Evolutionary conservation across 331 rosid species (phyloP).

Genomic region (Erythrophleum ivorense): DNA sequence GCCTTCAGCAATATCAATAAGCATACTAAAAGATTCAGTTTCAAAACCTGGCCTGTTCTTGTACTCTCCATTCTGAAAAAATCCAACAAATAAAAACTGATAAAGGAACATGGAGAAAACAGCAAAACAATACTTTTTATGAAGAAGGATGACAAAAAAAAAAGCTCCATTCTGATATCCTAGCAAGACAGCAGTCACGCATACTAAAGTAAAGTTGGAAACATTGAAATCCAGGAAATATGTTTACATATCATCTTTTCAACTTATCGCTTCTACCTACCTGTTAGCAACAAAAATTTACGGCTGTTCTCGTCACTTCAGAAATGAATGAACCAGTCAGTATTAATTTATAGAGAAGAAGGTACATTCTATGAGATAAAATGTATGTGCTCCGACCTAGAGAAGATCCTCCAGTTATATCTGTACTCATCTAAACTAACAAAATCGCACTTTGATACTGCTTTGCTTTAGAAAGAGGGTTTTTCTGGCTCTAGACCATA

Average conservation of each 20-base stretch:
- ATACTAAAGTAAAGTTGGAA: conserved; percentile 2
- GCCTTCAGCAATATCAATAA: conserved; percentile 49
- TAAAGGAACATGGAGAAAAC: background rate
- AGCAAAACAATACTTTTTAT: background rate
- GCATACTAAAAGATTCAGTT: conserved; percentile 49
- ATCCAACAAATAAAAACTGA: conserved; percentile 19
- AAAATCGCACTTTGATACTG: background rate
- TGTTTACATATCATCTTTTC: background rate
- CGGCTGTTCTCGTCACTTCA: conserved; percentile 5
- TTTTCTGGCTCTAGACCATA: background rate
- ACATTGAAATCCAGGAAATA: background rate
- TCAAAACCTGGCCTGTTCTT: conserved; percentile 50
- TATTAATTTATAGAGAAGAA: background rate
- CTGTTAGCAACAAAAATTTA: background rate
- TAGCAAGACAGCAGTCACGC: background rate
- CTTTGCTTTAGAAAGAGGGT: background rate
- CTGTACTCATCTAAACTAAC: background rate
- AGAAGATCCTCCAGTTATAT: conserved; percentile 10
- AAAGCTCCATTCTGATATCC: background rate
- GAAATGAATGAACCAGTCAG: conserved; percentile 16
- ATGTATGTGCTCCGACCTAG: background rate
- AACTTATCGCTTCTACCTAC: conserved; percentile 11
- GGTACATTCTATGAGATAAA: background rate
- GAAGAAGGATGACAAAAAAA: background rate
- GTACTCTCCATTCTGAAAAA: conserved; percentile 67